phyloP scores from a whole-genome alignment of 2,329 filamentous ascomycete species.

The Aspergillus luchuensis region DNA sequence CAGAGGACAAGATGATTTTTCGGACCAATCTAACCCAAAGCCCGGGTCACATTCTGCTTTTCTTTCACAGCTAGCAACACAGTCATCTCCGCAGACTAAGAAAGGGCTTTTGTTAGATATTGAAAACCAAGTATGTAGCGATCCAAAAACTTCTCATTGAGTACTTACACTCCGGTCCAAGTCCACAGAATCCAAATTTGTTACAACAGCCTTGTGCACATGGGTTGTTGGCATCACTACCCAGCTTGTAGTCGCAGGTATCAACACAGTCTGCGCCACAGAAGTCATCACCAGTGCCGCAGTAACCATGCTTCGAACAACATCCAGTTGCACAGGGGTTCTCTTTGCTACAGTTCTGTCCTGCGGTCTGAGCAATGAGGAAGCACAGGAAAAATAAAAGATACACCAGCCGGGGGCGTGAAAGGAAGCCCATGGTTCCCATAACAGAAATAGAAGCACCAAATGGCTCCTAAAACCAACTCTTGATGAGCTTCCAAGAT shows the following conservation, averaged over 20 bases:
- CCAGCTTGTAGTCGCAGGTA: background rate
- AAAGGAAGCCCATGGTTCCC: too few species aligned
- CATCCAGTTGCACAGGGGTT: background rate
- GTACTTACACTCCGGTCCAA: constrained; percentile 9
- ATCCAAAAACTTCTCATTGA: too few species aligned
- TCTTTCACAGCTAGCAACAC: constrained; percentile 8
- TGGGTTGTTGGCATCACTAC: constrained; percentile 2
- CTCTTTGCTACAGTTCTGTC: too few species aligned
- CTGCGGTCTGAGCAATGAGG: too few species aligned
- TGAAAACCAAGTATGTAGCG: too few species aligned
- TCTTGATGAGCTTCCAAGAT: too few species aligned
- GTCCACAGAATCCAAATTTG: constrained; percentile 10
- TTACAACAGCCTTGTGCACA: constrained; percentile 12
- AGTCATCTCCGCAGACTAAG: constrained; percentile 7
- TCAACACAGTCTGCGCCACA: background rate
- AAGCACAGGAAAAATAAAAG: too few species aligned
- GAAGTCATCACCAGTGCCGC: background rate
- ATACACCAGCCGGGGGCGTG: too few species aligned
- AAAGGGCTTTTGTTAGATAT: too few species aligned
- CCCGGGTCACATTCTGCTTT: constrained; percentile 11
- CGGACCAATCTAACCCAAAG: background rate
- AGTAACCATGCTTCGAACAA: background rate
- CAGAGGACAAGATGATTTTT: constrained; percentile 3
- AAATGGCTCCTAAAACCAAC: too few species aligned
- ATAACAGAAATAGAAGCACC: too few species aligned